phyloP scores from a whole-genome alignment of 2,329 filamentous ascomycete species.

The Paecilomyces sp. region DNA sequence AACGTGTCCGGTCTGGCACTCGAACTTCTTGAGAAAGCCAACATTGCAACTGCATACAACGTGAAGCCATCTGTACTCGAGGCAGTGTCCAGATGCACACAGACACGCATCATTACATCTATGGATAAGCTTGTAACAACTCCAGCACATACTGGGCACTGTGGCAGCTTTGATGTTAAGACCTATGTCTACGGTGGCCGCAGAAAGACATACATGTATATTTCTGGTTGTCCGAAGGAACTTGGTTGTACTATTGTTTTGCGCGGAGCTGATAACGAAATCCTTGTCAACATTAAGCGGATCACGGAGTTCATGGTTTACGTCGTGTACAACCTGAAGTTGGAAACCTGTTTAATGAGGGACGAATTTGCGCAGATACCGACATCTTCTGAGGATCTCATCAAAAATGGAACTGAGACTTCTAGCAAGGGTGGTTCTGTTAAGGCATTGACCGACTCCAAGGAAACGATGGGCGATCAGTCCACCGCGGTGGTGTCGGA shows the following conservation, averaged over 20 bases:
- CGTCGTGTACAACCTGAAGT: slow-evolving; percentile 93
- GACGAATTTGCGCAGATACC: slow-evolving; percentile 88
- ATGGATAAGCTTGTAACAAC: slow-evolving; percentile 83
- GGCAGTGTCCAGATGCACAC: slow-evolving; percentile 84
- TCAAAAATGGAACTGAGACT: slow-evolving; percentile 9
- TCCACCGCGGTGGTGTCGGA: slow-evolving; percentile 11
- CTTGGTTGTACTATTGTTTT: slow-evolving; percentile 92
- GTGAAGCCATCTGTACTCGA: slow-evolving; percentile 95
- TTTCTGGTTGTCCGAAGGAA: slow-evolving; percentile 82
- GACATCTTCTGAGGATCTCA: slow-evolving; percentile 47
- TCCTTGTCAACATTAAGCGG: slow-evolving; percentile 73
- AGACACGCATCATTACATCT: slow-evolving; percentile 87
- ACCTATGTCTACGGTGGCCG: slow-evolving; percentile 80
- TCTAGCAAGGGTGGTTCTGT: slow-evolving; percentile 4
- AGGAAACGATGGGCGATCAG: slow-evolving; percentile 4
- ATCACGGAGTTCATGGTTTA: slow-evolving; percentile 99
- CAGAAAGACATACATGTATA: slow-evolving; percentile 92
- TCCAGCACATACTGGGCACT: slow-evolving; percentile 67
- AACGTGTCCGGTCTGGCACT: slow-evolving; percentile 87
- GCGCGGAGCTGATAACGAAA: slow-evolving; percentile 66
- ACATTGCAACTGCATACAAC: slow-evolving; percentile 91
- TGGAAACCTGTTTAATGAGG: slow-evolving; percentile 88
- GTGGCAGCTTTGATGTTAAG: slow-evolving; percentile 86
- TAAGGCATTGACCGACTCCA: not conserved
- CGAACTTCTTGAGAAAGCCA: slow-evolving; percentile 77